A percentile compares a stretch with the other conserved stretches of the same genome.
These are phyloP conservation scores for Taiwanofungus camphoratus DNA, from an alignment of 1,284 basidiomycete genomes.

Conservation along the genomic window DNA sequence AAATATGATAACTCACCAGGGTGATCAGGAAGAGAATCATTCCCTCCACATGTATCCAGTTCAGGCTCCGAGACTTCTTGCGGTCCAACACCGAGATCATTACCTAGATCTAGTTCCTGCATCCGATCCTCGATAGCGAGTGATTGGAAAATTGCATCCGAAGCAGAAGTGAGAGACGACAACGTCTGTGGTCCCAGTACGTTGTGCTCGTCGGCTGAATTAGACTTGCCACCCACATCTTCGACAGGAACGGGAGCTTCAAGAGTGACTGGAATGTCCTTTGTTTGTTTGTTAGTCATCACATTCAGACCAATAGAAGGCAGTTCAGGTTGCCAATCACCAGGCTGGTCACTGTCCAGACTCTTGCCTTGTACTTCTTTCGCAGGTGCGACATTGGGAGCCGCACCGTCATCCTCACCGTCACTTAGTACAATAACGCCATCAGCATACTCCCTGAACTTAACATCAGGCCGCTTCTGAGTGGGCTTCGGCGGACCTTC, in stretches of 20 bases:
- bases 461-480: too few species aligned
- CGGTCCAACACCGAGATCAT: not conserved
- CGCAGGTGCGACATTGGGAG: too few species aligned
- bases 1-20: not conserved
- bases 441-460: too few species aligned
- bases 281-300: too few species aligned
- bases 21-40: not conserved
- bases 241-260: not conserved
- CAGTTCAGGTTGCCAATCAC: not conserved
- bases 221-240: not conserved
- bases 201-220: not conserved
- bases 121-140: conserved; percentile 1
- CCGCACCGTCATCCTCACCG: too few species aligned
- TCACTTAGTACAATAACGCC: too few species aligned
- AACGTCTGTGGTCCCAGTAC: not conserved
- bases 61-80: not conserved
- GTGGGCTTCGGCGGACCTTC: too few species aligned
- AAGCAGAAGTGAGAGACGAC: not conserved
- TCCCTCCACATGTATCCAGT: not conserved
- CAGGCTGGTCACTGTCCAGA: too few species aligned
- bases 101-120: conserved; percentile 4
- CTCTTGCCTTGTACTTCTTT: too few species aligned
- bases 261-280: too few species aligned
- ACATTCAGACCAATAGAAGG: not conserved
- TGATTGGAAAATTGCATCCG: not conserved